Evolutionary conservation across 306 rosid species (phyloP).

Genomic region (Dalbergia cochinchinensis): DNA sequence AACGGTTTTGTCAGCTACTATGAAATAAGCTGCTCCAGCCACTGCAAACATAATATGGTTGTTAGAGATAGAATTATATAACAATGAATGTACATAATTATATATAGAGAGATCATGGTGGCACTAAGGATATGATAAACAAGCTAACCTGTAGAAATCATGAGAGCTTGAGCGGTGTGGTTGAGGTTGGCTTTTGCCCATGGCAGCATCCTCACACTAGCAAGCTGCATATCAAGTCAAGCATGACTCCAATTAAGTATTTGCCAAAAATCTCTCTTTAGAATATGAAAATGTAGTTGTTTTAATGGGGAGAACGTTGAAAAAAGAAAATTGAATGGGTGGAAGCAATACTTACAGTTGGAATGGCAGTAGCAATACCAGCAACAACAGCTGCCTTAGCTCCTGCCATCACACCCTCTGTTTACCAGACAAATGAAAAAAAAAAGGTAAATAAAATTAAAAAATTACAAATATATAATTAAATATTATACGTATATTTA

Average conservation of each 20-base stretch:
- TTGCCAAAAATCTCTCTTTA: neutral
- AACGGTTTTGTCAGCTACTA: conserved; percentile 97
- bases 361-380: conserved; percentile 89
- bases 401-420: conserved; percentile 97
- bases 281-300: neutral
- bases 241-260: conserved; percentile 16
- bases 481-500: too few species aligned
- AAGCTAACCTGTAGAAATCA: conserved; percentile 84
- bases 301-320: neutral
- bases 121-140: neutral
- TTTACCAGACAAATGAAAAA: conserved; percentile 30
- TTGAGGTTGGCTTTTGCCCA: conserved; percentile 97
- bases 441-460: too few species aligned
- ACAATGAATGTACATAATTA: neutral
- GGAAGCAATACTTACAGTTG: conserved; percentile 65
- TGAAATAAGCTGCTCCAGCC: conserved; percentile 99
- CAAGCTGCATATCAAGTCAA: conserved; percentile 63
- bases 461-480: too few species aligned
- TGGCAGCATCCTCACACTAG: conserved; percentile 94
- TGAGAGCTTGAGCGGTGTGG: conserved; percentile 96
- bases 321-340: conserved; percentile 25
- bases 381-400: conserved; percentile 93
- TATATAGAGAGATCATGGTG: neutral
- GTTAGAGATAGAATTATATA: conserved; percentile 19
- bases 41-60: conserved; percentile 54